A percentile compares a stretch with the other conserved stretches of the same genome.
Evolutionary conservation across 208 protist species (phyloP).

Genomic region (Acanthamoeba rhysodes): DNA sequence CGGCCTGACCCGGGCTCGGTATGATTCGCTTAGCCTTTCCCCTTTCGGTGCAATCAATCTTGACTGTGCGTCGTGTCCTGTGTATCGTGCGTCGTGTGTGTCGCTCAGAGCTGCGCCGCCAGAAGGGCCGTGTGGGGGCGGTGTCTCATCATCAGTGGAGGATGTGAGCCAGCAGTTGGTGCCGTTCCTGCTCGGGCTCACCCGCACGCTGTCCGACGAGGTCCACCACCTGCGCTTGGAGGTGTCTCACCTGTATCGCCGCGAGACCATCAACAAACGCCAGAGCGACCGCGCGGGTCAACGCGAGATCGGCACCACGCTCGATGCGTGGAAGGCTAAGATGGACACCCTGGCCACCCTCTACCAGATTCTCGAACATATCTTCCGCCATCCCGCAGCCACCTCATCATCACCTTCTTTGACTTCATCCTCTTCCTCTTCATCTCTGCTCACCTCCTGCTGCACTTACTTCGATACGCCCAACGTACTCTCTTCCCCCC

Average conservation of each 20-base stretch:
- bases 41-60: no score
- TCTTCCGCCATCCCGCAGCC: neutral
- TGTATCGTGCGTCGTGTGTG: no score
- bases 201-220: neutral
- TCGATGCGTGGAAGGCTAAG: neutral
- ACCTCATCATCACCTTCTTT: neutral
- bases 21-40: neutral
- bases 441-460: neutral
- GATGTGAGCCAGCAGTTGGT: neutral
- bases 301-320: neutral
- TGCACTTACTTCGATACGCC: neutral
- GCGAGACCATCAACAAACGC: slow-evolving; percentile 38
- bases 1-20: neutral
- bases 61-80: neutral
- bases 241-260: neutral
- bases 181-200: neutral
- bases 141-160: neutral
- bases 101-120: neutral
- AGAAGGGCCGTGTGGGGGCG: neutral
- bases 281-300: neutral
- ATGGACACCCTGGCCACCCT: slow-evolving; percentile 16
- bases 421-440: neutral
- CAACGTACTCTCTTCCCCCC: neutral
- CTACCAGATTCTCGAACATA: neutral
- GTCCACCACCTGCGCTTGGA: neutral